phyloP scores from a whole-genome alignment of 345 rosid species.

The Brassica nigra region DNA sequence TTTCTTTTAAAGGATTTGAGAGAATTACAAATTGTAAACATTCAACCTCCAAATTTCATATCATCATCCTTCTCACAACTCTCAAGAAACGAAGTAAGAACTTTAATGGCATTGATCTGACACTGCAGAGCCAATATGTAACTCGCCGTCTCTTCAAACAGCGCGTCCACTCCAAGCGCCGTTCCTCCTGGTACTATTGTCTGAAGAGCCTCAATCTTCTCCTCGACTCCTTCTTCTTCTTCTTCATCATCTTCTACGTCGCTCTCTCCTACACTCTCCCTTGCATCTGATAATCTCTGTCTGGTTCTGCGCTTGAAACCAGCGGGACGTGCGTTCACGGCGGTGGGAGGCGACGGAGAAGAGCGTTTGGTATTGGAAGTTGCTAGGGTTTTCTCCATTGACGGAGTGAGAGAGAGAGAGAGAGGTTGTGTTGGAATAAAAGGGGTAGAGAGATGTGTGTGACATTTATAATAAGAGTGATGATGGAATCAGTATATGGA shows the following conservation, averaged over 20 bases:
- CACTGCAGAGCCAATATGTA: conserved; percentile 62
- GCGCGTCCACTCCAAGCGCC: conserved; percentile 51
- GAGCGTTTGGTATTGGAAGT: conserved; percentile 35
- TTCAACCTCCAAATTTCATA: conserved; percentile 56
- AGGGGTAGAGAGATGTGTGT: conserved; percentile 20
- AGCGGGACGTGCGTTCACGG: conserved; percentile 16
- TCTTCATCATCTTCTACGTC: conserved; percentile 34
- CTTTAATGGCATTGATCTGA: conserved; percentile 64
- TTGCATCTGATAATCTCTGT: conserved; percentile 28
- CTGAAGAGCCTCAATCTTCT: conserved; percentile 66
- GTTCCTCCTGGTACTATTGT: conserved; percentile 81
- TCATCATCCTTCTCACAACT: conserved; percentile 48
- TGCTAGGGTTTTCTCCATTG: conserved; percentile 45
- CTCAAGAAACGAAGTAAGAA: conserved; percentile 52
- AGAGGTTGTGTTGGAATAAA: conserved; percentile 37
- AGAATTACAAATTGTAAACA: conserved; percentile 4
- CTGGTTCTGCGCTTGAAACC: conserved; percentile 22
- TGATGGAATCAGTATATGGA: background rate
- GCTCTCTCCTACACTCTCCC: conserved; percentile 17
- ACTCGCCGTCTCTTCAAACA: conserved; percentile 71
- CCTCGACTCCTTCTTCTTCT: conserved; percentile 45
- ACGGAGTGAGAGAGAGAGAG: conserved; percentile 9
- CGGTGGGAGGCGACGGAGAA: conserved; percentile 15
- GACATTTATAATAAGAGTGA: conserved; percentile 4
- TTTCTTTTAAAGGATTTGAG: background rate